These are phyloP conservation scores for Penicillium silybi DNA, from an alignment of 495 filamentous ascomycete genomes.

Conservation along the genomic window DNA sequence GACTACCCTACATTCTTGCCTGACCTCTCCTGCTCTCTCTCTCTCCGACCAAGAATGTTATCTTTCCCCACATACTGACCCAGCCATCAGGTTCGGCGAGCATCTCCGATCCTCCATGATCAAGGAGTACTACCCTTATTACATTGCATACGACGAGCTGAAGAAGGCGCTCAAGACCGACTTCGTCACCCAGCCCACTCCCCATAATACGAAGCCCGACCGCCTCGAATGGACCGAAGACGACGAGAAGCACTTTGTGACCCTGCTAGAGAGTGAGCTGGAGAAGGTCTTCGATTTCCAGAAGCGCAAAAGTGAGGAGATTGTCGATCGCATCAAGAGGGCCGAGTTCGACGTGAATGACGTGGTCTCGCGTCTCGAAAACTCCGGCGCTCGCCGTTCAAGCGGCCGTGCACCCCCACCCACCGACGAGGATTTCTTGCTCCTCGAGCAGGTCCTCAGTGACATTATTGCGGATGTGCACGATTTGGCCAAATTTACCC, in stretches of 20 bases:
- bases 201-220: slow-evolving; percentile 51
- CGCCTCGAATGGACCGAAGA: slow-evolving; percentile 81
- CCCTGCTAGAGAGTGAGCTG: slow-evolving; percentile 80
- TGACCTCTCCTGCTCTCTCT: background rate
- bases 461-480: slow-evolving; percentile 99
- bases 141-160: slow-evolving; percentile 93
- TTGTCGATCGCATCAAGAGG: slow-evolving; percentile 78
- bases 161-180: slow-evolving; percentile 80
- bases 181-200: slow-evolving; percentile 53
- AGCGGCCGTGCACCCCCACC: slow-evolving; percentile 30
- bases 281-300: slow-evolving; percentile 98
- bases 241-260: slow-evolving; percentile 85
- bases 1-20: background rate
- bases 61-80: slow-evolving; percentile 15
- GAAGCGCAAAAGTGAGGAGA: slow-evolving; percentile 91
- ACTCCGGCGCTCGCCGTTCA: slow-evolving; percentile 18
- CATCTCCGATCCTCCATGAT: slow-evolving; percentile 91
- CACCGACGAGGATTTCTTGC: slow-evolving; percentile 87
- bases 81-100: slow-evolving; percentile 84
- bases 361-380: slow-evolving; percentile 69
- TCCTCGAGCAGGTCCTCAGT: slow-evolving; percentile 90
- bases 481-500: slow-evolving; percentile 96
- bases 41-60: background rate
- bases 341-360: slow-evolving; percentile 86
- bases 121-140: slow-evolving; percentile 93